Evolutionary conservation across 2,329 filamentous ascomycete species (phyloP), one percentile per base, ranked within the genome.

Genomic region (Alternaria atra): DNA sequence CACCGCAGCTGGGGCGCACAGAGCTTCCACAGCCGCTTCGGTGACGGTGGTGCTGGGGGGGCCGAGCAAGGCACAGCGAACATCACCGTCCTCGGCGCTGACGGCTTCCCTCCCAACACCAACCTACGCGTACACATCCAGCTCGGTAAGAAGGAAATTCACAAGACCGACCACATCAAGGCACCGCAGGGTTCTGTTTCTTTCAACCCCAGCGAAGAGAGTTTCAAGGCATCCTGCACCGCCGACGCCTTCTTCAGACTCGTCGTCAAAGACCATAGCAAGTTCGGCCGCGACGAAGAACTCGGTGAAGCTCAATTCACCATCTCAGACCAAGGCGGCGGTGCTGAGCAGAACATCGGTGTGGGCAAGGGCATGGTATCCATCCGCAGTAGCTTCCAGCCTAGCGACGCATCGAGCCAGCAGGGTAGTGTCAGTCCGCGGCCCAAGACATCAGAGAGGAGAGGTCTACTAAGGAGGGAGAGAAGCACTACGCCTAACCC

Each of bases 121-220:
- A 92, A 96, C 74, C 81, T 97, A n/a, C 93, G 92, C 72, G 87
- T 97, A 48, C 81, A 87, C 59, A 82, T 97, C 68, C 89, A 88
- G 57, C 88, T 91, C 68, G 86, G 85, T 50, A 64, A 64, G 40
- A 97, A 95, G 81, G 87, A 91, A 46, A 83, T 99, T 46, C 89
- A 94, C 81, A 97, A 98, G 84, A 97, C 94, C 23, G 97, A 97
- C 77, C 91, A 95, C 66, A 87, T 91, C 81, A 97, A 97, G 79
- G 86, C 90, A 0, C 81, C 86, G 3, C 83, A 82, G 1, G 92
- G 91, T 2, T 64, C 63, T 27, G 73, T 75, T n/a, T 86, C 92
- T 63, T 84, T 83, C 17, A 76, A 56, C 20, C 25, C 53, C 7
- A 10, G 81, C 8, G 81, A 85, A 51, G 92, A 97, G 77, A 89